Evolutionary conservation across 768 basidiomycete species (phyloP), one percentile per base, ranked within the genome.

Genomic region (Mrakia frigida): DNA sequence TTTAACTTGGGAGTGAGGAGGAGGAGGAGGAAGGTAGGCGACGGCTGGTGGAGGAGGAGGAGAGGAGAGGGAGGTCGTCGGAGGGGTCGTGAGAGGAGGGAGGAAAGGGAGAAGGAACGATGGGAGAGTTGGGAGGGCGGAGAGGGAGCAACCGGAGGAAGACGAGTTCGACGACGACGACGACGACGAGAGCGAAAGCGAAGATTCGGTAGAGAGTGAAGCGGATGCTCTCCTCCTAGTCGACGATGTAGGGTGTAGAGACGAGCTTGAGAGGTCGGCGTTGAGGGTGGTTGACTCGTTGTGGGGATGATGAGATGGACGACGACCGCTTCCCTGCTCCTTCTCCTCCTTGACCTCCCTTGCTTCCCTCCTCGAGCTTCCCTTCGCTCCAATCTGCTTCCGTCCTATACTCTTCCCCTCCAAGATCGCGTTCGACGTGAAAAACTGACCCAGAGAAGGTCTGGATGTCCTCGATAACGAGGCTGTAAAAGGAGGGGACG

Each of bases 1-100:
- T 31, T 74, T 43, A 3, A 74, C 73, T 43, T 74, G 73, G 10
- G 56, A 28, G 3, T 13, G 35, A 21, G 73, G 73, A 21, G 63
- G 61, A 52, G 73, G 73, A 25, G 60, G 31, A 43, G 73, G 73
- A 9, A 74, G 65, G 21, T 43, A 60, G 28, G 59, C 56, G 28
- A 74, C 13, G 28, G 28, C 11, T 13, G 73, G 73, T 5, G 73
- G 63, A 14, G 60, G 18, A 25, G 73, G 63, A 21, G 65, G 33
- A 9, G 73, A 10, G 59, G 43, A 25, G 72, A 6, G 6, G 35
- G 31, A 31, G 41, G 13, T n/a, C 28, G 59, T 50, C 13, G 41
- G 43, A 4, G 39, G 14, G 39, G 13, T 50, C 33, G 39, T 33
- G n/a, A 28, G 1, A 6, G 37, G 35, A 50, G 56, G 65, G 53